Evolutionary conservation across 768 basidiomycete species (phyloP).

Genomic region (Boletus sensibilis): DNA sequence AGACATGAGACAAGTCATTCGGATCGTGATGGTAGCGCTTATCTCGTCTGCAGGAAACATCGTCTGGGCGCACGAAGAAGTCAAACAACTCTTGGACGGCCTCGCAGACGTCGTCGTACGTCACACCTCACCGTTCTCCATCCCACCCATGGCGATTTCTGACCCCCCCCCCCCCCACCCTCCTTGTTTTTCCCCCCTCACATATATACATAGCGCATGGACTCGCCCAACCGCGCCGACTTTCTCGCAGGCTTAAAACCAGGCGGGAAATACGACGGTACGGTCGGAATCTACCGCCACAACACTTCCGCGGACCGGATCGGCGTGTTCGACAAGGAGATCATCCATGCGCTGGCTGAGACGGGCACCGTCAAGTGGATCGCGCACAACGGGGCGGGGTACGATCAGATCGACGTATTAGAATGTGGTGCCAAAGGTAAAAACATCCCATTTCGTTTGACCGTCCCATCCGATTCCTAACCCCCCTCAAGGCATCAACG

Average conservation of each 20-base stretch:
- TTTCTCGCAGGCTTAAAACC: constrained; percentile 64
- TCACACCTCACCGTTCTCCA: constrained; percentile 6
- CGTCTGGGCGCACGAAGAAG: constrained; percentile 80
- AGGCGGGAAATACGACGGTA: constrained; percentile 71
- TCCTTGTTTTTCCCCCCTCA: too few relatives aligned
- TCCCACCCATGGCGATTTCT: neutral
- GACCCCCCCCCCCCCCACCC: too few relatives aligned
- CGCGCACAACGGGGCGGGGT: constrained; percentile 90
- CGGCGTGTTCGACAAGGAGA: constrained; percentile 77
- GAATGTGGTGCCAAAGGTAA: constrained; percentile 71
- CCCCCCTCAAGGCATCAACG: constrained; percentile 47
- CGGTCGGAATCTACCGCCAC: constrained; percentile 77
- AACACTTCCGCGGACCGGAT: constrained; percentile 63
- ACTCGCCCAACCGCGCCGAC: constrained; percentile 61
- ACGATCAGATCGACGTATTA: constrained; percentile 80
- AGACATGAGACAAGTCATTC: neutral
- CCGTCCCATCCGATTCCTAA: neutral
- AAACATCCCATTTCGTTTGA: neutral
- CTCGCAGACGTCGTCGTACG: constrained; percentile 79
- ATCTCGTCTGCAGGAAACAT: constrained; percentile 51
- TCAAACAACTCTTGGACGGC: constrained; percentile 57
- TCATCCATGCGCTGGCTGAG: constrained; percentile 64
- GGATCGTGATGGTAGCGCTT: neutral
- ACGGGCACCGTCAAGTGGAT: constrained; percentile 70
- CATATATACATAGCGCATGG: constrained; percentile 39